Evolutionary conservation across 2,329 filamentous ascomycete genomes (phyloP).

Genomic region (Aspergillus eucalypticola): DNA sequence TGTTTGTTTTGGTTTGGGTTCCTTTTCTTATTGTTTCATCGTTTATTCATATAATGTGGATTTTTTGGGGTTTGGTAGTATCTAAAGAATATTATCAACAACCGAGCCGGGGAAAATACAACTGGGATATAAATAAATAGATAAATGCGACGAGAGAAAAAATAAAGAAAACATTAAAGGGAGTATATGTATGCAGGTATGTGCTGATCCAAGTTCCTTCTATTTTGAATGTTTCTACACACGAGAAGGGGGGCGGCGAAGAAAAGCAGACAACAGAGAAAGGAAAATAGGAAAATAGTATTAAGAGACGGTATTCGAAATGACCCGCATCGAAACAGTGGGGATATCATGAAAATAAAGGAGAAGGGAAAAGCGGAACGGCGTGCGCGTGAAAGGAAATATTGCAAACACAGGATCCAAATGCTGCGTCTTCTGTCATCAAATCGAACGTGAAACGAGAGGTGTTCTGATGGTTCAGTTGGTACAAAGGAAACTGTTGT

Average conservation of each 20-base stretch:
- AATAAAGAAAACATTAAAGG: neutral
- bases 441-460: slow-evolving; percentile 41
- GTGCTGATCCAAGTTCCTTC: slow-evolving; percentile 18
- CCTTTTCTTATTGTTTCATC: too few species aligned
- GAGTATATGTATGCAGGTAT: slow-evolving; percentile 7
- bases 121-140: neutral
- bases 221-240: slow-evolving; percentile 22
- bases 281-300: slow-evolving; percentile 25
- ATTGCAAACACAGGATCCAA: slow-evolving; percentile 28
- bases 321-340: slow-evolving; percentile 40
- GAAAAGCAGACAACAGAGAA: slow-evolving; percentile 10
- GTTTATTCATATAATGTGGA: neutral
- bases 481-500: slow-evolving; percentile 33
- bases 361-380: slow-evolving; percentile 25
- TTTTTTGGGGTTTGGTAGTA: neutral
- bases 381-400: slow-evolving; percentile 24
- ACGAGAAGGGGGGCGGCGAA: slow-evolving; percentile 3
- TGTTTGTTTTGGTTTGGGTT: too few species aligned
- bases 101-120: neutral
- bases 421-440: slow-evolving; percentile 46
- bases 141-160: neutral
- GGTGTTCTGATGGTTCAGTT: slow-evolving; percentile 23
- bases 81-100: neutral
- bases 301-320: slow-evolving; percentile 35
- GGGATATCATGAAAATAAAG: slow-evolving; percentile 46